phyloP scores from a whole-genome alignment of 306 rosid genomes.

The Cotoneaster glaucophyllus region DNA sequence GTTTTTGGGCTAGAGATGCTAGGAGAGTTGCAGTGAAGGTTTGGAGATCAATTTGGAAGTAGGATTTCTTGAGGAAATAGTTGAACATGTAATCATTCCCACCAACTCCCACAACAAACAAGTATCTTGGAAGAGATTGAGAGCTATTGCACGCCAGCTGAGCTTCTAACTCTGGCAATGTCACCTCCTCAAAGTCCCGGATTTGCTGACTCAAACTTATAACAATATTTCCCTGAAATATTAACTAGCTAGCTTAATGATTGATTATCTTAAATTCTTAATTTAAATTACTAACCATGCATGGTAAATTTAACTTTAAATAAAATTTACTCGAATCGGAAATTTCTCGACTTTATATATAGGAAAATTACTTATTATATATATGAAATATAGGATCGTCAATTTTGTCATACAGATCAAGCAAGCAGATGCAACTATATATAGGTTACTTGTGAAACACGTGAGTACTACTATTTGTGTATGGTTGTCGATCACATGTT shows the following conservation, averaged over 20 bases:
- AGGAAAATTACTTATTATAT: no score
- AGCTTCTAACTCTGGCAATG: constrained; percentile 29
- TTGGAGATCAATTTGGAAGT: background rate
- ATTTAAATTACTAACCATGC: no score
- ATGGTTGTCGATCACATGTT: background rate
- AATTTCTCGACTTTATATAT: background rate
- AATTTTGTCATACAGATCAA: background rate
- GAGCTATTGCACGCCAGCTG: background rate
- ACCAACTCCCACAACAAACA: constrained; percentile 44
- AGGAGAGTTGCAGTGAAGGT: constrained; percentile 33
- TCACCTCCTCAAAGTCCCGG: constrained; percentile 31
- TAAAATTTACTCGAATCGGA: background rate
- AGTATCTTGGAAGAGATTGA: constrained; percentile 16
- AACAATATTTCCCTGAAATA: constrained; percentile 28
- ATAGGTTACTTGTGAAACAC: background rate
- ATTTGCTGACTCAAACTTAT: constrained; percentile 29
- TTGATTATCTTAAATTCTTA: no score
- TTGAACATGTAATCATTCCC: constrained; percentile 45
- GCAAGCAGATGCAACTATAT: background rate
- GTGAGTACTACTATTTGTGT: background rate
- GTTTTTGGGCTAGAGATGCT: constrained; percentile 12
- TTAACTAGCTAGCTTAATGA: no score
- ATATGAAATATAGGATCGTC: background rate
- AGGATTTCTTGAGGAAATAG: constrained; percentile 22
- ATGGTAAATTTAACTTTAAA: no score